phyloP scores from a whole-genome alignment of 73 alveolate species.

The Symbiodinium pilosum region DNA sequence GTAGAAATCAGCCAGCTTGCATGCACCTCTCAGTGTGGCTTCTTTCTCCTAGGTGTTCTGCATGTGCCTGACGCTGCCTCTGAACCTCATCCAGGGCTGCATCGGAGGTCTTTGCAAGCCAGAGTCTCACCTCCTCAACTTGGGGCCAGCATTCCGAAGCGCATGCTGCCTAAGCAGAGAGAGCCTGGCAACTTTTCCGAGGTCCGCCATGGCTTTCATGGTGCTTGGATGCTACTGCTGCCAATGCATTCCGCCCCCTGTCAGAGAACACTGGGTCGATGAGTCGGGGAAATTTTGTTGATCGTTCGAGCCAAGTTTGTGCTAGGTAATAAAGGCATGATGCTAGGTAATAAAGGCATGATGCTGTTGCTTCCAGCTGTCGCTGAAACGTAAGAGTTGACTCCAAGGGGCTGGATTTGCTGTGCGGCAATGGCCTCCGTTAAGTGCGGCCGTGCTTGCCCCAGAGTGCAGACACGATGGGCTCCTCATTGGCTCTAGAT shows the following conservation, averaged over 20 bases:
- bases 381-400: too few relatives aligned
- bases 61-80: slow-evolving; percentile 78
- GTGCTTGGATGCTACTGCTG: slow-evolving; percentile 84
- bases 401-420: slow-evolving; percentile 55
- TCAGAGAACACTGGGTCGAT: too few relatives aligned
- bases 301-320: too few relatives aligned
- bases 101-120: slow-evolving; percentile 71
- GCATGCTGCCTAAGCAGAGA: background rate
- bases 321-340: too few relatives aligned
- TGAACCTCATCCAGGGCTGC: slow-evolving; percentile 58
- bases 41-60: slow-evolving; percentile 27
- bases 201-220: slow-evolving; percentile 66
- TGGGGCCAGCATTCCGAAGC: background rate
- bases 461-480: too few relatives aligned
- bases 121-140: too few relatives aligned
- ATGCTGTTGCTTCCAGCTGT: too few relatives aligned
- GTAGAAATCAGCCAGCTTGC: too few relatives aligned
- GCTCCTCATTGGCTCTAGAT: too few relatives aligned
- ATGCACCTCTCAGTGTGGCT: too few relatives aligned
- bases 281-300: too few relatives aligned
- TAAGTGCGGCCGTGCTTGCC: slow-evolving; percentile 80
- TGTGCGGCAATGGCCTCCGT: slow-evolving; percentile 73
- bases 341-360: too few relatives aligned
- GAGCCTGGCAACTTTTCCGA: background rate
- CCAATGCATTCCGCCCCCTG: slow-evolving; percentile 54